These are phyloP conservation scores for Boletus subparvulus DNA, from an alignment of 768 basidiomycete genomes.

Conservation along the genomic window DNA sequence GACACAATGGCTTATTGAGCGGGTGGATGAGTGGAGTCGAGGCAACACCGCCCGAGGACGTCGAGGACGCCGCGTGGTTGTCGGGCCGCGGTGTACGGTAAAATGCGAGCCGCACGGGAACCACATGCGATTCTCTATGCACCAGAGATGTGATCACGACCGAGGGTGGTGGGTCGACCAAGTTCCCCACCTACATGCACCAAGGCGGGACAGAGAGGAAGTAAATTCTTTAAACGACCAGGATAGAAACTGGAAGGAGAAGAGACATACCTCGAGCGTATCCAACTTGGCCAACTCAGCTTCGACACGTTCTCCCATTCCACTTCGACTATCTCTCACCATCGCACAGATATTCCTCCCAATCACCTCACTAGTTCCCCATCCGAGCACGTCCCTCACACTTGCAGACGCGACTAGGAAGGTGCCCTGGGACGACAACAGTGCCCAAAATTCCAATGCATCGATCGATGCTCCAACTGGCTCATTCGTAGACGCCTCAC, in stretches of 20 bases:
- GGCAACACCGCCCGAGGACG: neutral
- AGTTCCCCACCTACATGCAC: conserved; percentile 7
- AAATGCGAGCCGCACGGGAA: conserved; percentile 36
- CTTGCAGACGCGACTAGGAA: conserved; percentile 52
- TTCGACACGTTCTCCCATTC: conserved; percentile 23
- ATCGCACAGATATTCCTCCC: conserved; percentile 47
- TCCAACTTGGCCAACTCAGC: conserved; percentile 28
- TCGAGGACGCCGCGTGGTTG: neutral
- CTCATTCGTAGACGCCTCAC: conserved; percentile 1
- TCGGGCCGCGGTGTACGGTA: conserved; percentile 34
- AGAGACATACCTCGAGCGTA: conserved; percentile 16
- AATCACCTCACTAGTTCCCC: conserved; percentile 51
- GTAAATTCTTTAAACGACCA: neutral
- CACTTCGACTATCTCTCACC: conserved; percentile 25
- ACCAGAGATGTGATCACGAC: conserved; percentile 34
- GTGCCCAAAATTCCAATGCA: conserved; percentile 52
- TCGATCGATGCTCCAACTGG: neutral
- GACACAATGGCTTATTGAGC: conserved; percentile 20
- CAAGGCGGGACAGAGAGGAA: neutral
- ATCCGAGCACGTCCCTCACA: conserved; percentile 65
- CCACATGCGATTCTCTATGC: conserved; percentile 36
- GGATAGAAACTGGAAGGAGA: neutral
- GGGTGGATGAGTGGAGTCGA: conserved; percentile 16
- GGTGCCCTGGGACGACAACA: conserved; percentile 43
- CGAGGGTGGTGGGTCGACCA: conserved; percentile 17